These are phyloP conservation scores for Alternaria viburni DNA, from an alignment of 2,329 filamentous ascomycete species.

Conservation along the genomic window DNA sequence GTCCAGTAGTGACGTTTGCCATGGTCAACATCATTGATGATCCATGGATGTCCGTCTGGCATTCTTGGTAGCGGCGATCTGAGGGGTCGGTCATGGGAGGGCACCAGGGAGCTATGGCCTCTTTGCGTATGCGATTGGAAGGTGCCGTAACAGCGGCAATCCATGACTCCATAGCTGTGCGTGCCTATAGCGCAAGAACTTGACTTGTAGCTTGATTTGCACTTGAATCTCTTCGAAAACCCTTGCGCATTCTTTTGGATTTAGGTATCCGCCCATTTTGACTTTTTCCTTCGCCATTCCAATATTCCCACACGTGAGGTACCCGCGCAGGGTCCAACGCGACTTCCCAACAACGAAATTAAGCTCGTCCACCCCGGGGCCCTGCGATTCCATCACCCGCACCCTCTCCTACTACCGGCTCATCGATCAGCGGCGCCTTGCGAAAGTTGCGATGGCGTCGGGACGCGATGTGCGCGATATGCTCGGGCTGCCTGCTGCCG, in stretches of 20 bases:
- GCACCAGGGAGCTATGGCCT: conserved; percentile 15
- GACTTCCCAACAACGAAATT: conserved; percentile 20
- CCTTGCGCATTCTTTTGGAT: conserved; percentile 7
- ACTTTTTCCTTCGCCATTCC: background rate
- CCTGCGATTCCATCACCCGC: conserved; percentile 33
- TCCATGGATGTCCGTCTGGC: background rate
- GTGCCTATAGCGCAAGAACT: conserved; percentile 13
- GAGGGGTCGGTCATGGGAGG: background rate
- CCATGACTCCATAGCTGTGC: conserved; percentile 19
- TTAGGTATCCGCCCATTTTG: conserved; percentile 2
- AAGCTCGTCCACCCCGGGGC: conserved; percentile 31
- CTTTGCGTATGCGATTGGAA: conserved; percentile 17
- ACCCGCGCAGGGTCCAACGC: conserved; percentile 16
- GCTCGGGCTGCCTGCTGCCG: conserved; percentile 73
- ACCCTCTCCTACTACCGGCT: conserved; percentile 20
- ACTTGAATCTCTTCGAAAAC: background rate
- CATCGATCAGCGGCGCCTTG: conserved; percentile 25
- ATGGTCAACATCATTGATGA: background rate
- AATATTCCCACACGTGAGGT: conserved; percentile 17
- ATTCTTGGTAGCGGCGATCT: background rate
- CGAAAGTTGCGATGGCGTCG: conserved; percentile 42
- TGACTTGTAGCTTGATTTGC: background rate
- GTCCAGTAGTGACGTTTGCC: background rate
- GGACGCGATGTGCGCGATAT: conserved; percentile 80
- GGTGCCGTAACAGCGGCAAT: conserved; percentile 19